Base-by-base conservation (phyloP, 371 early-diverging fungal species). In the Smittium culicis region DNA sequence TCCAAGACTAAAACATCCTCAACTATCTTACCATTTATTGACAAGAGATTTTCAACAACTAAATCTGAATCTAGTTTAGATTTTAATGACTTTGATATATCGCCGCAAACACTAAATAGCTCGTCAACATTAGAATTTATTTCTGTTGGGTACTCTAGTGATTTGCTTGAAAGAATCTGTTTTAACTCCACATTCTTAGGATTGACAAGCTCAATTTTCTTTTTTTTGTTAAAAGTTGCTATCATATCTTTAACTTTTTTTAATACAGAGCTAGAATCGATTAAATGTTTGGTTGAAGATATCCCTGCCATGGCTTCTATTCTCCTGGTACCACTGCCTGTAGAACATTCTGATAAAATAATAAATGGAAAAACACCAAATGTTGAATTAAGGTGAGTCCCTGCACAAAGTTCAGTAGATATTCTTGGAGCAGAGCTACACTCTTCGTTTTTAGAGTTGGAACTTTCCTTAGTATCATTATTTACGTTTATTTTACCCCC, bases 281-380 rank as follows among this genome's bases (percentile, higher is more conserved):
- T 71, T 35, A 82, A 80, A 74, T 79, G 80, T 5, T 80, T 76
- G 1, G 79, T 67, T 45, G 82, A 84, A 0, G 86, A 71, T 20
- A 65, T 54, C 1, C 88, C 89, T 1, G 87, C 88, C 14, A 85
- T 83, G 0, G 90, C 90, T 67, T 90, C 90, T 54, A 90, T 88
- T 33, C 90, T 80, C 31, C 90, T 76, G 17, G 88, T 87, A 24
- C 89, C 88, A 0, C 88, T 86, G 33, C 87, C 87, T 8, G 88
- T 83, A 1, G 88, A 86, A 16, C 85, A 80, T 69, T 87, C 87
- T 0, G 76, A 78, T 1, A 84, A 65, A 5, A 88, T 86, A 64
- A 84, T 83, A 77, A 90, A 87, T 14, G 90, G 90, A 68, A 81
- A 88, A 29, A 86, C 70, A 25, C 74, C 78, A 0, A 78, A 72